A percentile compares a stretch with the other conserved stretches of the same genome.
phyloP scores from a whole-genome alignment of 352 stramenopile species.

The Pythium phragmitis region DNA sequence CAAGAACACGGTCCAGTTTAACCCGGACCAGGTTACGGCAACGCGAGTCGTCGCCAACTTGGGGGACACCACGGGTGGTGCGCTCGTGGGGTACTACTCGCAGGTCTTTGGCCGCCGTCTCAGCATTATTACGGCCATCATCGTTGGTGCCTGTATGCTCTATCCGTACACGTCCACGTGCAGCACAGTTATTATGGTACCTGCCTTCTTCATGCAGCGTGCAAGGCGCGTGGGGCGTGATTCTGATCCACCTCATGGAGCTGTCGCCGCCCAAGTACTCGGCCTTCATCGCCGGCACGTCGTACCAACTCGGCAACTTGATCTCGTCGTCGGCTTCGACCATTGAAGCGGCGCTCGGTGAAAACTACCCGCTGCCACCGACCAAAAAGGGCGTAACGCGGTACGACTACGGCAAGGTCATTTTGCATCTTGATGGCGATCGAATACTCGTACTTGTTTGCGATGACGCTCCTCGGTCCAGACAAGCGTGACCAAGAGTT shows the following conservation, averaged over 20 bases:
- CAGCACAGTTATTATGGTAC: conserved; percentile 26
- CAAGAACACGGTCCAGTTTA: conserved; percentile 48
- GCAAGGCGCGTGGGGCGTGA: conserved; percentile 49
- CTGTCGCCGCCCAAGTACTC: conserved; percentile 47
- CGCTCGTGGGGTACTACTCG: conserved; percentile 55
- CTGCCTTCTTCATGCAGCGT: conserved; percentile 47
- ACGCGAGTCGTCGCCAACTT: conserved; percentile 54
- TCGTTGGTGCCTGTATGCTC: conserved; percentile 36
- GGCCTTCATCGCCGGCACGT: conserved; percentile 43
- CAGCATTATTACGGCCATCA: conserved; percentile 37
- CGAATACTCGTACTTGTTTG: conserved; percentile 42
- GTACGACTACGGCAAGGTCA: conserved; percentile 51
- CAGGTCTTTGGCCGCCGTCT: conserved; percentile 51
- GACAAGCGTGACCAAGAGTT: conserved; percentile 53
- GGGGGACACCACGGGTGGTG: conserved; percentile 47
- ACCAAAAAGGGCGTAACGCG: conserved; percentile 27
- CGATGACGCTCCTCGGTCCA: conserved; percentile 40
- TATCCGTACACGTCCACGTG: conserved; percentile 46
- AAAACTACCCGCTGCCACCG: conserved; percentile 39
- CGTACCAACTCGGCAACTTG: conserved; percentile 51
- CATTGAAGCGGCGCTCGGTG: conserved; percentile 44
- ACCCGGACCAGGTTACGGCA: conserved; percentile 47
- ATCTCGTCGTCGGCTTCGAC: conserved; percentile 48
- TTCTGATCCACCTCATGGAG: conserved; percentile 55
- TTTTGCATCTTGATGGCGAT: conserved; percentile 47